A percentile compares a stretch with the other conserved stretches of the same genome.
Evolutionary conservation across 805 yeast genomes (phyloP).

Genomic region (Blastobotrys chiropterorum): DNA sequence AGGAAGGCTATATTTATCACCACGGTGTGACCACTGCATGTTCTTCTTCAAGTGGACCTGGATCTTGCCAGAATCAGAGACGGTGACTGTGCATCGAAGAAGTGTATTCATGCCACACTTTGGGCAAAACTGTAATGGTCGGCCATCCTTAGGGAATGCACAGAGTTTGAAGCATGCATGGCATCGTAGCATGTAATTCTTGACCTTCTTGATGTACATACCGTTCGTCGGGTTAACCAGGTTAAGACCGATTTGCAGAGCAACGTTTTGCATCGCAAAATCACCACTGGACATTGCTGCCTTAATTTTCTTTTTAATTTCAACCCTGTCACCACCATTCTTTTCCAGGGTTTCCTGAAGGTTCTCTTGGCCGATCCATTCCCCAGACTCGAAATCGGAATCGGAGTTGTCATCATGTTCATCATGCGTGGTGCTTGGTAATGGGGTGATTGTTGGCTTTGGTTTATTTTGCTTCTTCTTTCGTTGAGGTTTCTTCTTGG

Average conservation of each 20-base stretch:
- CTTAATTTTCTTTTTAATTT: constrained; percentile 37
- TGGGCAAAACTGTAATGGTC: constrained; percentile 78
- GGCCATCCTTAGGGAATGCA: constrained; percentile 71
- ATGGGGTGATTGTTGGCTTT: background rate
- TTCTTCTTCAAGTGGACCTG: constrained; percentile 85
- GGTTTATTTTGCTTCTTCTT: constrained; percentile 5
- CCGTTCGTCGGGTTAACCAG: constrained; percentile 83
- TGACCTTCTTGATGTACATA: constrained; percentile 70
- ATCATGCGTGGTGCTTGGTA: constrained; percentile 23
- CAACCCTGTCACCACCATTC: constrained; percentile 60
- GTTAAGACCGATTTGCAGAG: constrained; percentile 83
- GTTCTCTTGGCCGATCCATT: constrained; percentile 90
- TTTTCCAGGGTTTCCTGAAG: constrained; percentile 61
- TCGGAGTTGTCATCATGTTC: constrained; percentile 72
- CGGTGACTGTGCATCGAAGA: constrained; percentile 83
- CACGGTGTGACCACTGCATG: constrained; percentile 90
- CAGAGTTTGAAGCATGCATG: constrained; percentile 90
- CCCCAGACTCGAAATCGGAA: background rate
- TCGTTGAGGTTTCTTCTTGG: constrained; percentile 6
- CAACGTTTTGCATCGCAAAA: constrained; percentile 94
- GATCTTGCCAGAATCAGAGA: constrained; percentile 72
- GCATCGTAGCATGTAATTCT: constrained; percentile 92
- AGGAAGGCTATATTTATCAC: constrained; percentile 73
- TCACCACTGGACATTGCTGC: constrained; percentile 93
- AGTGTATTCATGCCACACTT: constrained; percentile 92